These are phyloP conservation scores for Scytalidium sp. DNA, from an alignment of 2,329 filamentous ascomycete species.

Conservation along the genomic window DNA sequence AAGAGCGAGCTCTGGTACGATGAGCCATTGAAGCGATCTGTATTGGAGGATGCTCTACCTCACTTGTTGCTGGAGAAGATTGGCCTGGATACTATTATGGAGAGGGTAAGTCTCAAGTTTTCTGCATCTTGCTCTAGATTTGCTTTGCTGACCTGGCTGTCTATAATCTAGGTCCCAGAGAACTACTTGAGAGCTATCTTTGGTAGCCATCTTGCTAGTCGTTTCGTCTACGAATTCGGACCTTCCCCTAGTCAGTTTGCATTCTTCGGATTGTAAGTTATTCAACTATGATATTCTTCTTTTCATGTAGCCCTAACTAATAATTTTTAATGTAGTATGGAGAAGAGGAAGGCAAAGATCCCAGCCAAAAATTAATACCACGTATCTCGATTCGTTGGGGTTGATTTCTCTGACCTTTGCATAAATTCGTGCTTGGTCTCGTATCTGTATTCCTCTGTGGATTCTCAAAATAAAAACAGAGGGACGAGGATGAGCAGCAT, in stretches of 20 bases:
- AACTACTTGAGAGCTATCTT: constrained; percentile 94
- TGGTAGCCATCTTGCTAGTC: constrained; percentile 88
- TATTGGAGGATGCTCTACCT: constrained; percentile 83
- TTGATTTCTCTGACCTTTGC: neutral
- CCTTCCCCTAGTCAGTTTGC: constrained; percentile 93
- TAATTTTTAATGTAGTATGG: constrained; percentile 51
- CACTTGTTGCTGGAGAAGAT: constrained; percentile 83
- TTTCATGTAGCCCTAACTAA: constrained; percentile 13
- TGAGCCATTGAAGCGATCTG: constrained; percentile 69
- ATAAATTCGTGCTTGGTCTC: too few species aligned
- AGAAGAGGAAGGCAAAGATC: constrained; percentile 57
- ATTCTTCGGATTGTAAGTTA: constrained; percentile 93
- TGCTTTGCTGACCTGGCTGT: constrained; percentile 20
- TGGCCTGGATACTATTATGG: constrained; percentile 81
- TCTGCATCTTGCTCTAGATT: neutral
- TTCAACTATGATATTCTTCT: too few species aligned
- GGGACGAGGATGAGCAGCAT: neutral
- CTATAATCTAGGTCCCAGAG: constrained; percentile 76
- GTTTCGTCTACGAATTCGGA: constrained; percentile 95
- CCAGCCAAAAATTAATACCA: constrained; percentile 8
- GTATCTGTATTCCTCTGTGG: too few species aligned
- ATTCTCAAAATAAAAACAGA: too few species aligned
- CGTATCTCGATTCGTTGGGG: neutral
- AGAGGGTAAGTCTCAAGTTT: constrained; percentile 55
- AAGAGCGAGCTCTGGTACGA: constrained; percentile 90